These are phyloP conservation scores for Puccinia horiana DNA, from an alignment of 1,284 basidiomycete genomes.

Conservation along the genomic window DNA sequence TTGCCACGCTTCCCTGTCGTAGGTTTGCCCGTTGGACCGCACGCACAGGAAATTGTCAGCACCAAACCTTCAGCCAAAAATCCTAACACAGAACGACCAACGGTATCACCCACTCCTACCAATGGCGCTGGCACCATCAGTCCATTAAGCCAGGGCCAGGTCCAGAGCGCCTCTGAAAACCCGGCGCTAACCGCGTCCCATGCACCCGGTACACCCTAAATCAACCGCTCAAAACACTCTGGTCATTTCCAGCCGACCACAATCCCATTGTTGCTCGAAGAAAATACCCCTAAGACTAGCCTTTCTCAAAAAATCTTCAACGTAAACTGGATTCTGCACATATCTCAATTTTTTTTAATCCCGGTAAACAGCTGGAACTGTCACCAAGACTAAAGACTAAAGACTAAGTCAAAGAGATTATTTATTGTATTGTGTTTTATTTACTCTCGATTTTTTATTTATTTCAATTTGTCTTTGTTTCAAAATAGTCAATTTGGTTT, in stretches of 20 bases:
- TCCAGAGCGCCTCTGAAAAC: no score
- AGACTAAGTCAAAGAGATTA: not conserved
- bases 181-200: no score
- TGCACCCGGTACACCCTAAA: no score
- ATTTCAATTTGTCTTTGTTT: no score
- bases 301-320: no score
- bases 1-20: conserved; percentile 3
- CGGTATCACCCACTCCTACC: not conserved
- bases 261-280: no score
- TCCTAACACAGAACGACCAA: not conserved
- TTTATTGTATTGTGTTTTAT: not conserved
- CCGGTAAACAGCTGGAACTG: conserved; percentile 11
- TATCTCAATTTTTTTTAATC: not conserved
- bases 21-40: conserved; percentile 2
- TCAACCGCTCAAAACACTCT: no score
- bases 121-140: not conserved
- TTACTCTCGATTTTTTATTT: not conserved
- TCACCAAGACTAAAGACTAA: not conserved
- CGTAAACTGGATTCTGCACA: not conserved
- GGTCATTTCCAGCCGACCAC: no score
- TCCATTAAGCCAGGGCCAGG: no score
- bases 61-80: not conserved
- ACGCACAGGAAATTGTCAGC: not conserved
- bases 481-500: no score
- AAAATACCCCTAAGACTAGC: no score